A percentile compares a stretch with the other conserved stretches of the same genome.
Conservation (phyloP, 345 rosid genomes). For the Arabidopsis thaliana region TAIR10.1 NC_003076.8:14843501-14844000, state of each 20-base stretch:
- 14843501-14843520: neutral
- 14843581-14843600: neutral
- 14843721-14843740: neutral
- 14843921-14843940: conserved; percentile 11
- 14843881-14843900: conserved; percentile 29
- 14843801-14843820: neutral
- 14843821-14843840: neutral
- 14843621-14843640: neutral
- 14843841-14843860: neutral
- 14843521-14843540: neutral
- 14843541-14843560: neutral
- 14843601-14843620: neutral
- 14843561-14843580: conserved; percentile 2
- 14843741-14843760: conserved; percentile 18
- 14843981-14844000: neutral
- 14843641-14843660: neutral
- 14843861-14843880: conserved; percentile 1
- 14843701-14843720: neutral
- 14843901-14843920: conserved; percentile 21
- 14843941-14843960: neutral
- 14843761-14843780: neutral
- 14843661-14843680: neutral
- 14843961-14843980: neutral
- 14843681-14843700: neutral
- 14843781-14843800: neutral